phyloP scores from a whole-genome alignment of 371 early-diverging fungal species.

The Amoeboaphelidium protococcarum region DNA sequence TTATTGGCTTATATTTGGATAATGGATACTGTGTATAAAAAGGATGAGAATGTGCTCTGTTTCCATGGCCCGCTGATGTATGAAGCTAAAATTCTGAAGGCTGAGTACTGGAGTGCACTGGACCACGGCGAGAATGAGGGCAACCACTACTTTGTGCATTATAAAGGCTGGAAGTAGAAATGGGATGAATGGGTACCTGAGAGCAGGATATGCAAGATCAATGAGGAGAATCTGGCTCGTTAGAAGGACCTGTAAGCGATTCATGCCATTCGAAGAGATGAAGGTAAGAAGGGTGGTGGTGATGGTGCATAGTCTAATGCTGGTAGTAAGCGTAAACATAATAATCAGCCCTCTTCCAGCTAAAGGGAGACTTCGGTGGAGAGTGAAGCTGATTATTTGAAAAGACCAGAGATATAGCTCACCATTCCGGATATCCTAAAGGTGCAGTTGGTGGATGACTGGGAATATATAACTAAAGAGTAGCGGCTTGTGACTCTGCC shows the following conservation, averaged over 20 bases:
- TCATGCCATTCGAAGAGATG: constrained; percentile 19
- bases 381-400: constrained; percentile 34
- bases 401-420: constrained; percentile 53
- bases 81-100: constrained; percentile 75
- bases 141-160: constrained; percentile 73
- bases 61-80: constrained; percentile 86
- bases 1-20: too few relatives aligned
- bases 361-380: too few relatives aligned
- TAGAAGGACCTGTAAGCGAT: constrained; percentile 30
- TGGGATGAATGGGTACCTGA: constrained; percentile 98
- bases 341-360: too few relatives aligned
- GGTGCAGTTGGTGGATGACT: constrained; percentile 63
- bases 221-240: constrained; percentile 46
- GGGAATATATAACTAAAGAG: constrained; percentile 74
- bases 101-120: constrained; percentile 26
- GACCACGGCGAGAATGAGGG: constrained; percentile 27
- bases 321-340: too few relatives aligned
- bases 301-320: too few relatives aligned
- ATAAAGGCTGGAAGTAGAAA: constrained; percentile 90
- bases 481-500: constrained; percentile 50
- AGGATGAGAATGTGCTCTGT: constrained; percentile 60
- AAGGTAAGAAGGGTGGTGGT: constrained; percentile 9
- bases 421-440: constrained; percentile 69
- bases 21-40: too few relatives aligned
- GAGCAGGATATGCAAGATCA: constrained; percentile 47